Evolutionary conservation across 371 early-diverging fungal genomes (phyloP).

Genomic region (Chytridium lagenaria): DNA sequence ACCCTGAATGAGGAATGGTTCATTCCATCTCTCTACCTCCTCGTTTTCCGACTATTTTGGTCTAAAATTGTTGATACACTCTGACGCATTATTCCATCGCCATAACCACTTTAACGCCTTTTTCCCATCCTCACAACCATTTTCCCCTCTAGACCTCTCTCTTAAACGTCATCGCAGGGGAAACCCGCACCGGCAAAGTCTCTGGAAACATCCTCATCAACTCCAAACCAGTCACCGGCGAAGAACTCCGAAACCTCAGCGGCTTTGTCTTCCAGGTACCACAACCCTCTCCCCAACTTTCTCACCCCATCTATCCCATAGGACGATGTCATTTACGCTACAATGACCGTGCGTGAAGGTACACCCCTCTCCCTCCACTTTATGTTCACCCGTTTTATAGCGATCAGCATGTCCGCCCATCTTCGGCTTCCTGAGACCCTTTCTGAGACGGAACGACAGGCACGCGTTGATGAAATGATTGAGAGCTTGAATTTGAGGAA

Average conservation of each 20-base stretch:
- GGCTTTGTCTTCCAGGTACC: constrained; percentile 70
- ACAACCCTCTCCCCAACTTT: background rate
- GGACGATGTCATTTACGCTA: constrained; percentile 81
- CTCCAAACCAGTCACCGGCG: constrained; percentile 12
- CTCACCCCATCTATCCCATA: constrained; percentile 46
- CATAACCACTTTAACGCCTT: background rate
- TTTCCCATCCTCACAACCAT: background rate
- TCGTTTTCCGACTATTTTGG: background rate
- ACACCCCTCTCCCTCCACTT: background rate
- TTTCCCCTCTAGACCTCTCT: constrained; percentile 19
- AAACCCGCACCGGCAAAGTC: constrained; percentile 19
- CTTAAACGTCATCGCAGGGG: constrained; percentile 33
- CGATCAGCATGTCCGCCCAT: constrained; percentile 77
- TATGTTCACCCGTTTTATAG: constrained; percentile 29
- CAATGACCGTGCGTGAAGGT: constrained; percentile 76
- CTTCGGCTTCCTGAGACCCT: constrained; percentile 65
- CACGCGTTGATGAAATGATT: constrained; percentile 75
- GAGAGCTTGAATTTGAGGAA: constrained; percentile 71
- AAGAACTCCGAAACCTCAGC: constrained; percentile 60
- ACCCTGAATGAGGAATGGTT: background rate
- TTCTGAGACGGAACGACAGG: constrained; percentile 54
- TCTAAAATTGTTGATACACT: too few species aligned
- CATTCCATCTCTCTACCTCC: background rate
- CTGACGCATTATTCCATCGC: background rate
- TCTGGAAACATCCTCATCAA: constrained; percentile 26